These are phyloP conservation scores for Strobilomyces dryophilus DNA, from an alignment of 768 basidiomycete species.

Conservation along the genomic window DNA sequence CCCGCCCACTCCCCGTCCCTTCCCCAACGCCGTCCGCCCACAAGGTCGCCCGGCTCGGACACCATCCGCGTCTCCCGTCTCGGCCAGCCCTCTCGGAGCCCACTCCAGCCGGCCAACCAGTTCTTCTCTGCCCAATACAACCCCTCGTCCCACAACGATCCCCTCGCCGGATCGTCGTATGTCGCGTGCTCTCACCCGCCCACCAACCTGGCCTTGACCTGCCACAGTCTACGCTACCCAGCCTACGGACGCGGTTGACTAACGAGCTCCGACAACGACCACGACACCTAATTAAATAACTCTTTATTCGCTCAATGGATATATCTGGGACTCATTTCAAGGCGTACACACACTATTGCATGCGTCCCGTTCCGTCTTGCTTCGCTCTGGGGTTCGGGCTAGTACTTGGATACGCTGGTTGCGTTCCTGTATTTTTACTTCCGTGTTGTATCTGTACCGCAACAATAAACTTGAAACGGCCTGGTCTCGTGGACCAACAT, in stretches of 20 bases:
- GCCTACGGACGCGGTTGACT: constrained; percentile 9
- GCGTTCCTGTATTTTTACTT: constrained; percentile 22
- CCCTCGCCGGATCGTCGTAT: constrained; percentile 5
- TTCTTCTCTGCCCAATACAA: constrained; percentile 9
- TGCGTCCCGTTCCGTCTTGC: constrained; percentile 5
- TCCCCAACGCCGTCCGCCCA: constrained; percentile 3
- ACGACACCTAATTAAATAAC: constrained; percentile 12
- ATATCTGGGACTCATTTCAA: constrained; percentile 12
- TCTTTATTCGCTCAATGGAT: constrained; percentile 15
- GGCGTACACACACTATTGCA: constrained; percentile 6
- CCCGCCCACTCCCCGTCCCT: constrained; percentile 8
- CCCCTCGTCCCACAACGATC: constrained; percentile 10
- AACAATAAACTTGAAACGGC: not conserved
- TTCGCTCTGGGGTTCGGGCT: constrained; percentile 7
- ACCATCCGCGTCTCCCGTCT: constrained; percentile 37
- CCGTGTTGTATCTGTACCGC: constrained; percentile 21
- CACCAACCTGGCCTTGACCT: constrained; percentile 10
- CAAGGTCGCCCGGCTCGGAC: constrained; percentile 23
- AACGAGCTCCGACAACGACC: constrained; percentile 2
- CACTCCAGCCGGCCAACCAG: constrained; percentile 27
- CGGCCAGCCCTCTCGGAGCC: constrained; percentile 15
- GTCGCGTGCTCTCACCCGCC: constrained; percentile 5
- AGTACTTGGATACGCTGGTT: constrained; percentile 1
- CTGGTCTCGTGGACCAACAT: constrained; percentile 14
- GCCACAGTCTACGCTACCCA: constrained; percentile 9